Base-by-base conservation (phyloP, 1,284 basidiomycete species). In the Volvariella volvacea region DNA sequence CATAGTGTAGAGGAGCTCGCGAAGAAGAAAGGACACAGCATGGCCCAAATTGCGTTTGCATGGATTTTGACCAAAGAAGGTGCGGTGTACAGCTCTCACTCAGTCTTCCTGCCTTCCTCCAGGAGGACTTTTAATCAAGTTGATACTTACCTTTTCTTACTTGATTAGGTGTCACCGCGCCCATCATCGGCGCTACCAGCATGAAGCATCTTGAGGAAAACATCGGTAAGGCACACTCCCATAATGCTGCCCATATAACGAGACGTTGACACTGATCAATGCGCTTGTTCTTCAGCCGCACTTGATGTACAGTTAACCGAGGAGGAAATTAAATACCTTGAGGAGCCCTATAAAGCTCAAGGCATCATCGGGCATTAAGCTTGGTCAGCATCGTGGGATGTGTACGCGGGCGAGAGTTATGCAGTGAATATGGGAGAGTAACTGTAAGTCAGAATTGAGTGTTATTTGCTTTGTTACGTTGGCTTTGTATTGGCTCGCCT, bases 21-120 rank as follows among this genome's bases (percentile, higher is more conserved):
- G 4, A 71, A 70, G 51, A 74, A 75, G 55, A 63, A 59, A 40
- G 68, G 65, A 1, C 52, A 74, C 39, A 67, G 63, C 48, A 83
- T 83, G 78, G 74, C 76, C 1, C 77, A 80, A 52, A 62, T 81
- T 28, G 65, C 71, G 2, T 49, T 76, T 4, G 78, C 77, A 8
- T 82, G 78, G 78, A 53, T 58, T 3, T 46, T 77, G 20, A 48
- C 59, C 20, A 70, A 70, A 52, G 62, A 66, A 28, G 63, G 67
- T 68, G 22, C 16, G 52, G 46, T 4, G 10, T 34, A n/a, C n/a
- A n/a, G n/a, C n/a, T n/a, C n/a, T n/a, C n/a, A n/a, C n/a, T 48
- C 49, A 25, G n/a, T n/a, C n/a, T n/a, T n/a, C n/a, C n/a, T n/a
- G n/a, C n/a, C n/a, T n/a, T n/a, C n/a, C n/a, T n/a, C n/a, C n/a